Base-by-base conservation (phyloP, 2,329 filamentous ascomycete genomes). In the Knoxdaviesia proteae region DNA sequence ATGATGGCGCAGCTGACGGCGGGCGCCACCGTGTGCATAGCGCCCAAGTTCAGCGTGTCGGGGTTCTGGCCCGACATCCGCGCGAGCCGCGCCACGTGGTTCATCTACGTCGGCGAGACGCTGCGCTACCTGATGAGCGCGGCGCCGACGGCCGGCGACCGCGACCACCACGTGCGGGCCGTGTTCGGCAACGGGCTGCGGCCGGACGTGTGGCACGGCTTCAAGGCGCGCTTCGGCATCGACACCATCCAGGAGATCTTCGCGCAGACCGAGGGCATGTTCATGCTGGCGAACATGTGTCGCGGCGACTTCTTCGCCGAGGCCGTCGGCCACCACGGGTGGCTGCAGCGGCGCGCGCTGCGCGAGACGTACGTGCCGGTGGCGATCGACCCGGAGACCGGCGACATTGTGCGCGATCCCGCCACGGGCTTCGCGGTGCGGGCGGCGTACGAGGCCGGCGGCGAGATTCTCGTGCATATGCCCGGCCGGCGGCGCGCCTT, bases 201-300 rank as follows among this genome's bases (percentile, higher is more conserved):
- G 1, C 76, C 77, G 20, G 84, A 93, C 52, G 74, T 92, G 34
- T 94, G 86, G 86, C 75, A 82, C 47, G 65, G 62, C 6, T 90
- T 93, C 64, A 84, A 86, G 56, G 69, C 80, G 31, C 77, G 86
- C 11, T 94, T 90, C 52, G 77, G 72, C 29, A 71, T 93, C 45
- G 70, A 74, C 33, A 66, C 69, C 32, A 71, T 87, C 2, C 63
- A 62, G 46, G 81, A 87, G 56, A 84, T 87, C 59, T 87, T 84
- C 64, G 81, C 79, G 54, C 80, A 76, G 45, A 82, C 77, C 1
- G 81, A 87, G 56, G 78, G 80, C 32, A 65, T 83, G 41, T 68
- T 86, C 50, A 56, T 57, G 0, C 59, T 84, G 7, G 56, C 74
- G 44, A 81, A 80, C 51, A 56, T 65, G 29, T 70, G 69, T 43